Evolutionary conservation across 805 yeast species (phyloP).

Genomic region (Torulaspora maleeae): DNA sequence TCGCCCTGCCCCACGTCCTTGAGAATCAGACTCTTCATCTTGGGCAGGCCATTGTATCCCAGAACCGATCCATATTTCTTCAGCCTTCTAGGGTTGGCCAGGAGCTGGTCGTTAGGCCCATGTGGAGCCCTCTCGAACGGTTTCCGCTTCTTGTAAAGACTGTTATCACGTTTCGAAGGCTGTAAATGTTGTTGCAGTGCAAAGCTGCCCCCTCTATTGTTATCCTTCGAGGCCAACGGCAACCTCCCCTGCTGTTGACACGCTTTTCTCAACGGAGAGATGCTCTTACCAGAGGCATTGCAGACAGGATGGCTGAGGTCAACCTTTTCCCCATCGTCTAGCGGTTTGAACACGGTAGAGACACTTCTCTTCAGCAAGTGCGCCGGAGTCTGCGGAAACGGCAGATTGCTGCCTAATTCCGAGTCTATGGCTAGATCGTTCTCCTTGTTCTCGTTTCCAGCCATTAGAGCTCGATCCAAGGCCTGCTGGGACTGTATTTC

Average conservation of each 20-base stretch:
- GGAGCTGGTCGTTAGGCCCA: constrained; percentile 9
- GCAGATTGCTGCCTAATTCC: constrained; percentile 4
- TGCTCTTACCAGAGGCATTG: constrained; percentile 10
- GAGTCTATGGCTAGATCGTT: constrained; percentile 10
- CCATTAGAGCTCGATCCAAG: constrained; percentile 3
- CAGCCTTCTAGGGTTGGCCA: constrained; percentile 31
- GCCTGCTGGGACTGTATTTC: neutral
- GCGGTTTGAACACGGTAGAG: constrained; percentile 18
- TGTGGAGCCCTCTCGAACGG: constrained; percentile 4
- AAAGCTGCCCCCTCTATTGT: constrained; percentile 22
- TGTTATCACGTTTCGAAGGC: constrained; percentile 12
- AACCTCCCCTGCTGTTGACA: constrained; percentile 18
- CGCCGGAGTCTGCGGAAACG: constrained; percentile 25
- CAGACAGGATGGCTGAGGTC: constrained; percentile 1
- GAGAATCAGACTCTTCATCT: constrained; percentile 29
- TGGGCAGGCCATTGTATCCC: constrained; percentile 26
- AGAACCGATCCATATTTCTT: constrained; percentile 33
- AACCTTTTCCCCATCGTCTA: constrained; percentile 2
- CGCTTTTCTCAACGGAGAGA: constrained; percentile 11
- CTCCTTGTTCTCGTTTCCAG: constrained; percentile 14
- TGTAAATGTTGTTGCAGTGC: constrained; percentile 7
- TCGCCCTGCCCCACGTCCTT: constrained; percentile 23
- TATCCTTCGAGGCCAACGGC: constrained; percentile 34
- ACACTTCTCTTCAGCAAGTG: constrained; percentile 24
- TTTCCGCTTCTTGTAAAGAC: constrained; percentile 10